phyloP scores from a whole-genome alignment of 2,329 filamentous ascomycete species.

The Hysterium pulicare region DNA sequence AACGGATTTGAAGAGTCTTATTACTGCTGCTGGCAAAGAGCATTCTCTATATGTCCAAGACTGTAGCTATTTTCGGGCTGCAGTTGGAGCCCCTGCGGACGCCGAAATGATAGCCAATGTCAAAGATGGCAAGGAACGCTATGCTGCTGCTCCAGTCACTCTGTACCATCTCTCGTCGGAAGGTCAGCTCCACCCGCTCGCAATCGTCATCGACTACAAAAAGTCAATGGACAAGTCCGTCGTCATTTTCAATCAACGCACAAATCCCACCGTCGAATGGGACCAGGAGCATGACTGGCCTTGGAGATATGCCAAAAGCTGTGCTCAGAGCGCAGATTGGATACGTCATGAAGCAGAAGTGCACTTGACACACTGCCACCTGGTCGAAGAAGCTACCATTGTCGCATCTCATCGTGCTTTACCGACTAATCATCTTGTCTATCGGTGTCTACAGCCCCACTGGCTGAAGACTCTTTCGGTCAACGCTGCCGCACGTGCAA shows the following conservation, averaged over 20 bases:
- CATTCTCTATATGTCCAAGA: constrained; percentile 43
- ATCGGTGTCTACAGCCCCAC: constrained; percentile 44
- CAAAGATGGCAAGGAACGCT: constrained; percentile 20
- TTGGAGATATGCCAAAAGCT: constrained; percentile 54
- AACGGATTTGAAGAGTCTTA: constrained; percentile 31
- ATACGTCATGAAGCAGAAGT: constrained; percentile 47
- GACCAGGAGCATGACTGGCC: constrained; percentile 47
- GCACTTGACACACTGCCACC: constrained; percentile 46
- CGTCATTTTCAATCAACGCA: constrained; percentile 49
- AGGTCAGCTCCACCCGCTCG: constrained; percentile 49
- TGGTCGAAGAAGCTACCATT: constrained; percentile 50
- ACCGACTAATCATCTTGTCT: constrained; percentile 43
- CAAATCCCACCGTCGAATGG: constrained; percentile 29
- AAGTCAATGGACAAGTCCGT: constrained; percentile 44
- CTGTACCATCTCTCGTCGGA: constrained; percentile 44
- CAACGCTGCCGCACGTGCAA: constrained; percentile 46
- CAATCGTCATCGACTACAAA: constrained; percentile 49
- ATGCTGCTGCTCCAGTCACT: constrained; percentile 41
- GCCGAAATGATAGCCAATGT: constrained; percentile 26
- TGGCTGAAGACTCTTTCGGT: constrained; percentile 52
- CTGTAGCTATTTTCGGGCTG: constrained; percentile 43
- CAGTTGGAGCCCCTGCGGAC: constrained; percentile 27
- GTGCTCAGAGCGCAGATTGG: constrained; percentile 49
- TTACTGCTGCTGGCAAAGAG: constrained; percentile 24
- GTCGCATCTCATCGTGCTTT: constrained; percentile 46